These are phyloP conservation scores for Nemania diffusa DNA, from an alignment of 2,329 filamentous ascomycete genomes.

Conservation along the genomic window DNA sequence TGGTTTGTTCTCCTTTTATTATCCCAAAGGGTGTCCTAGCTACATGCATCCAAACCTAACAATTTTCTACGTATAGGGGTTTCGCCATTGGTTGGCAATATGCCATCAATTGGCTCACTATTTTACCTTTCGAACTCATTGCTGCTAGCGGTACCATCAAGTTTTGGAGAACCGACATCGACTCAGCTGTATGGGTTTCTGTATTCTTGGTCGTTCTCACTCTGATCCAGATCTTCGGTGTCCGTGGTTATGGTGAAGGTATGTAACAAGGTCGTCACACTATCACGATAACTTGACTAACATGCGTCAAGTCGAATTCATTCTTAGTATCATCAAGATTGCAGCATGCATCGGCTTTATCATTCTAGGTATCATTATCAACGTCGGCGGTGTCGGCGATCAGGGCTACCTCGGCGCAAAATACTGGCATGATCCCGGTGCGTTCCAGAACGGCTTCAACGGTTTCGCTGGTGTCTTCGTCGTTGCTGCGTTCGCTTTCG, in stretches of 20 bases:
- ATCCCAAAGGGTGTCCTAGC: neutral
- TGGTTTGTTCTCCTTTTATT: slow-evolving; percentile 51
- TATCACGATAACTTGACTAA: slow-evolving; percentile 35
- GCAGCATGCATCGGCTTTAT: slow-evolving; percentile 70
- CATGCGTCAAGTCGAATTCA: slow-evolving; percentile 62
- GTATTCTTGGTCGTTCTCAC: slow-evolving; percentile 63
- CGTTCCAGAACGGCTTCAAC: slow-evolving; percentile 62
- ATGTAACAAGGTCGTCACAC: slow-evolving; percentile 35
- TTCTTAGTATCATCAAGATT: slow-evolving; percentile 68
- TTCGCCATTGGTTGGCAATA: slow-evolving; percentile 67
- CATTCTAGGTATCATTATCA: slow-evolving; percentile 69
- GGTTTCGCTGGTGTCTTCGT: slow-evolving; percentile 64
- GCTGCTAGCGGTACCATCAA: slow-evolving; percentile 64
- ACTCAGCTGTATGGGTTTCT: slow-evolving; percentile 65
- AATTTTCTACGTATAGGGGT: slow-evolving; percentile 48
- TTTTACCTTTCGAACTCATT: slow-evolving; percentile 65
- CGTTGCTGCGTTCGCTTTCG: slow-evolving; percentile 62
- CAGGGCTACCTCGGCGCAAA: slow-evolving; percentile 69
- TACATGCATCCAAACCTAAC: neutral
- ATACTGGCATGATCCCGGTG: slow-evolving; percentile 69
- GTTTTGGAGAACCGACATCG: slow-evolving; percentile 63
- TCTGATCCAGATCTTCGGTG: slow-evolving; percentile 66
- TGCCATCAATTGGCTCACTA: slow-evolving; percentile 59
- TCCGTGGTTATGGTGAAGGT: slow-evolving; percentile 66
- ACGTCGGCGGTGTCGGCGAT: slow-evolving; percentile 65